These are phyloP conservation scores for Emmonsia crescens DNA, from an alignment of 2,329 filamentous ascomycete species.

Conservation along the genomic window DNA sequence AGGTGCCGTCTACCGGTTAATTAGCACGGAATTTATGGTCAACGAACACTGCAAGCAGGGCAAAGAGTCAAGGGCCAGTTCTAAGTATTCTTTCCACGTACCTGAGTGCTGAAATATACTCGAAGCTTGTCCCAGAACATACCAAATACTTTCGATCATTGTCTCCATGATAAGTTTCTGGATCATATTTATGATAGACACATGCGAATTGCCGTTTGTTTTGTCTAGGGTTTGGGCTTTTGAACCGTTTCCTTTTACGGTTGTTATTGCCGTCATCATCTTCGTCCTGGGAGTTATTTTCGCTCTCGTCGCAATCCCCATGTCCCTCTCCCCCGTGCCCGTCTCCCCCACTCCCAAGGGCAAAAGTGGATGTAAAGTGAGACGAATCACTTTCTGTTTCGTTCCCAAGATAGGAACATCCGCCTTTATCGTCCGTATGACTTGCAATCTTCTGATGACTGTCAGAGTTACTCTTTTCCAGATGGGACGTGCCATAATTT, in stretches of 20 bases:
- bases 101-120: not conserved
- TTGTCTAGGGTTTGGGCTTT: not conserved
- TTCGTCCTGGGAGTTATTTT: not conserved
- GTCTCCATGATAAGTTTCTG: constrained; percentile 1
- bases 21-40: not conserved
- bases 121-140: constrained; percentile 1
- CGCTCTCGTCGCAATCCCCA: not conserved
- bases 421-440: not conserved
- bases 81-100: not conserved
- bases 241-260: constrained; percentile 4
- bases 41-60: not conserved
- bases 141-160: constrained; percentile 2
- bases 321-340: not conserved
- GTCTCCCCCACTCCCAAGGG: not conserved
- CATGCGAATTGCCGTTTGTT: not conserved
- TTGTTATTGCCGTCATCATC: constrained; percentile 2
- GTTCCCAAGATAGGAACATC: not conserved
- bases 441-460: not conserved
- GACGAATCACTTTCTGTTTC: not conserved
- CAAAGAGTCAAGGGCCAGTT: not conserved
- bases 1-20: not conserved
- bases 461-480: not conserved
- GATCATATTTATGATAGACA: constrained; percentile 3
- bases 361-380: not conserved
- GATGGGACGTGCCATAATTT: no score